Conservation (phyloP, 257 asterid genomes). For the Rhazya stricta region DNA sequence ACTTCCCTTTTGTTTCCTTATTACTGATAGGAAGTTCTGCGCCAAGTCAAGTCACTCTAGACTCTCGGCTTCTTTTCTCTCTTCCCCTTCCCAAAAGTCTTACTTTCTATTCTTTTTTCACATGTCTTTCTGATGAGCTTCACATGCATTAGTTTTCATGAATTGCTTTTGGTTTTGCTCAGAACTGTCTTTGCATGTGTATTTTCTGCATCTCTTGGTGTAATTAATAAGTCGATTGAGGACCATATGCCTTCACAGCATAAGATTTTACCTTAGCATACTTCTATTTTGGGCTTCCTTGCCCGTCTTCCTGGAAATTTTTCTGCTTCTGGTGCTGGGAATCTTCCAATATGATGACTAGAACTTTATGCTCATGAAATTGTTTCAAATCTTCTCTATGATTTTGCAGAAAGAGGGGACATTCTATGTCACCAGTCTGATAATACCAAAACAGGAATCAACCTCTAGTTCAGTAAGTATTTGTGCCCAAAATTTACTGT, state of each 20-base stretch:
- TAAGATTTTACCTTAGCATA: neutral
- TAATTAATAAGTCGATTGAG: neutral
- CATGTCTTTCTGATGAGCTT: neutral
- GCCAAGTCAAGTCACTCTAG: neutral
- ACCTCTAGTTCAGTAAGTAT: slow-evolving; percentile 40
- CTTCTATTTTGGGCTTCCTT: neutral
- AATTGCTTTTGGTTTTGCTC: neutral
- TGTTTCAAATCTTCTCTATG: neutral
- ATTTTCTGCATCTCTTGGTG: neutral
- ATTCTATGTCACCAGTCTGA: slow-evolving; percentile 36
- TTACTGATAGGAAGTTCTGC: neutral
- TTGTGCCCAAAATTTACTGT: neutral
- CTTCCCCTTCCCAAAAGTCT: neutral
- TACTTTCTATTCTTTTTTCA: neutral
- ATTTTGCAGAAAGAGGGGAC: slow-evolving; percentile 38
- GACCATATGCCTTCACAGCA: neutral
- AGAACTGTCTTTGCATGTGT: neutral
- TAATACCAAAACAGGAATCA: slow-evolving; percentile 48
- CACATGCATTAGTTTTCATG: neutral
- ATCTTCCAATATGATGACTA: neutral
- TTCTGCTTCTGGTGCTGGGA: slow-evolving; percentile 2
- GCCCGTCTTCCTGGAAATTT: neutral
- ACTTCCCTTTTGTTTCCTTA: neutral
- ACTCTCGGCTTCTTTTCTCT: too few relatives aligned
- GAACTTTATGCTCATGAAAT: neutral